Evolutionary conservation across 768 basidiomycete species (phyloP), one percentile per base, ranked within the genome.

Genomic region (Mrakia gelida): DNA sequence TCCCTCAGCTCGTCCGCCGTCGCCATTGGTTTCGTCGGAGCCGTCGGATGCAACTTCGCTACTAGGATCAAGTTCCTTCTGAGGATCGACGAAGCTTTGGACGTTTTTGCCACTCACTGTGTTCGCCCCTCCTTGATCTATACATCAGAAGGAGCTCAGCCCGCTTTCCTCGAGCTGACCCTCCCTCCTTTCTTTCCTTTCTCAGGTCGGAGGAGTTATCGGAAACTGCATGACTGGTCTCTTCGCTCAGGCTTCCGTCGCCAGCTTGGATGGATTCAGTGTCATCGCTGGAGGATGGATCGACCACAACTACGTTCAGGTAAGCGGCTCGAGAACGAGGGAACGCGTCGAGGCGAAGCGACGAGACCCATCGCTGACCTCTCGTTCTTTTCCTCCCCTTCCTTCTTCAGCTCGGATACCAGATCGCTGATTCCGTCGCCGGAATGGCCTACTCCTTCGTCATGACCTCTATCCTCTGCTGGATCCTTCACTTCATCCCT

Each of bases 61-160:
- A 95, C 94, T 26, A 91, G 68, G 28, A 65, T 75, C 59, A 79
- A 79, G 89, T 79, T 79, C 73, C 81, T 91, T 49, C 79, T 94
- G 75, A 85, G 86, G 26, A 88, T 94, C 75, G 95, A 97, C 82
- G 95, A 96, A 82, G 90, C 93, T 0, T 90, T 97, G 71, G 95
- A 98, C 87, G 88, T 95, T 65, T 95, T 94, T 83, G 94, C 94
- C n/a, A 91, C 93, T 81, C 95, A 97, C 91, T 54, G 83, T n/a
- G n/a, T n/a, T n/a, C n/a, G n/a, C n/a, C n/a, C n/a, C n/a, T n/a
- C n/a, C n/a, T n/a, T n/a, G n/a, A n/a, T n/a, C n/a, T n/a, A n/a
- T n/a, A n/a, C n/a, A n/a, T n/a, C n/a, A n/a, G n/a, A n/a, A n/a
- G n/a, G n/a, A n/a, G n/a, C n/a, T n/a, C n/a, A n/a, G n/a, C n/a